phyloP scores from a whole-genome alignment of 345 rosid species.

The Turnera subulata region DNA sequence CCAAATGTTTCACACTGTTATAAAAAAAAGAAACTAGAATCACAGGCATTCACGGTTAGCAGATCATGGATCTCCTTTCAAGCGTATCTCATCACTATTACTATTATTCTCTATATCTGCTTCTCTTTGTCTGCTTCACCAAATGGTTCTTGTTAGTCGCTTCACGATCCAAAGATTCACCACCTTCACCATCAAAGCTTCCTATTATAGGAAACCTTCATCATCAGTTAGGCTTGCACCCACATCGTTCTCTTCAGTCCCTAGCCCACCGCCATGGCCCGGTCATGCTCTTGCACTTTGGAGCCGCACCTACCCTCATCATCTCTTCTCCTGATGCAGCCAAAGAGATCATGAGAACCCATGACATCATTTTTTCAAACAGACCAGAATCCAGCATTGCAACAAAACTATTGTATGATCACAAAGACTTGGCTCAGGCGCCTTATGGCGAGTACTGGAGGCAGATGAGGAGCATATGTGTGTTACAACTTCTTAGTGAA shows the following conservation, averaged over 20 bases:
- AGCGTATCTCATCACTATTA: too few species aligned
- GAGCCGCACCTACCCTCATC: slow-evolving; percentile 38
- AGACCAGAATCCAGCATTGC: slow-evolving; percentile 28
- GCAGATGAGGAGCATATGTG: slow-evolving; percentile 47
- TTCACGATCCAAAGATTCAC: slow-evolving; percentile 1
- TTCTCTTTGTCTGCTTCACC: neutral
- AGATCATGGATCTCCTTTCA: too few species aligned
- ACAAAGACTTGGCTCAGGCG: slow-evolving; percentile 35
- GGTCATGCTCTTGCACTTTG: slow-evolving; percentile 56
- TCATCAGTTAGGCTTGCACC: slow-evolving; percentile 37
- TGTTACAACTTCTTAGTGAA: slow-evolving; percentile 44
- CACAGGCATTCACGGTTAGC: too few species aligned
- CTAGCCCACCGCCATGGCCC: slow-evolving; percentile 46
- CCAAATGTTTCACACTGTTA: too few species aligned
- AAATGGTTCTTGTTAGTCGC: neutral
- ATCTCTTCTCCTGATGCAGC: slow-evolving; percentile 54
- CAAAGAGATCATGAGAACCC: slow-evolving; percentile 44
- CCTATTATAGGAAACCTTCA: slow-evolving; percentile 64
- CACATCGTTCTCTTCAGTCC: slow-evolving; percentile 42
- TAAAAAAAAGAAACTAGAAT: too few species aligned
- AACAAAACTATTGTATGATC: slow-evolving; percentile 29
- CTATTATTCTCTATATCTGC: too few species aligned
- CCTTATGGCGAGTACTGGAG: slow-evolving; percentile 76
- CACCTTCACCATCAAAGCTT: slow-evolving; percentile 50
- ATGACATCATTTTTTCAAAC: slow-evolving; percentile 44